phyloP scores from a whole-genome alignment of 345 rosid species.

The Murraya paniculata region DNA sequence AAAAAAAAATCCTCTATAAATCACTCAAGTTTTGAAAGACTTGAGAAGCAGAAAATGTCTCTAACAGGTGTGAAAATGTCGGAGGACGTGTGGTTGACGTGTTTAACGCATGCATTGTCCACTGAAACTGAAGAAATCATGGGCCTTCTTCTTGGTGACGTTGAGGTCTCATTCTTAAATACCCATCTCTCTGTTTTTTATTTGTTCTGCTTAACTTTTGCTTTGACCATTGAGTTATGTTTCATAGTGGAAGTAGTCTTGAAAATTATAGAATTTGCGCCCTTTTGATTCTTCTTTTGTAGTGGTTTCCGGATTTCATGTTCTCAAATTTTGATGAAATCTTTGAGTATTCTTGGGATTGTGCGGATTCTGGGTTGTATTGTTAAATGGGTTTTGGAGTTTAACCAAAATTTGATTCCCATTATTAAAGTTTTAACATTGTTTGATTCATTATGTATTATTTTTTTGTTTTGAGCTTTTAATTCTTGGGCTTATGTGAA shows the following conservation, averaged over 20 bases:
- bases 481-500: background rate
- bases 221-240: background rate
- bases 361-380: background rate
- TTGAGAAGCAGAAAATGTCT: slow-evolving; percentile 46
- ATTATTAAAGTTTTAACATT: background rate
- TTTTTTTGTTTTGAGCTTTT: background rate
- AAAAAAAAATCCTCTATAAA: background rate
- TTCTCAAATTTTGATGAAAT: background rate
- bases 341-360: background rate
- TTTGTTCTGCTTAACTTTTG: background rate
- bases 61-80: slow-evolving; percentile 78
- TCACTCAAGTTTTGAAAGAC: background rate
- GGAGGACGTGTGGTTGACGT: slow-evolving; percentile 94
- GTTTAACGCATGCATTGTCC: slow-evolving; percentile 95
- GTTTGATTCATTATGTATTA: background rate
- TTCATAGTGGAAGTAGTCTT: background rate
- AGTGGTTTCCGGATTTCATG: background rate
- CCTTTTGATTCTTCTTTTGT: background rate
- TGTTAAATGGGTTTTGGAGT: background rate
- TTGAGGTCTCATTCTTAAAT: slow-evolving; percentile 49
- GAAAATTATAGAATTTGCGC: background rate
- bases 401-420: background rate
- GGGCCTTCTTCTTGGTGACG: slow-evolving; percentile 99
- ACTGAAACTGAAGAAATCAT: slow-evolving; percentile 99
- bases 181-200: background rate